Base-by-base conservation (phyloP, 441 rosid species). In the Caryocar brasiliense region DNA sequence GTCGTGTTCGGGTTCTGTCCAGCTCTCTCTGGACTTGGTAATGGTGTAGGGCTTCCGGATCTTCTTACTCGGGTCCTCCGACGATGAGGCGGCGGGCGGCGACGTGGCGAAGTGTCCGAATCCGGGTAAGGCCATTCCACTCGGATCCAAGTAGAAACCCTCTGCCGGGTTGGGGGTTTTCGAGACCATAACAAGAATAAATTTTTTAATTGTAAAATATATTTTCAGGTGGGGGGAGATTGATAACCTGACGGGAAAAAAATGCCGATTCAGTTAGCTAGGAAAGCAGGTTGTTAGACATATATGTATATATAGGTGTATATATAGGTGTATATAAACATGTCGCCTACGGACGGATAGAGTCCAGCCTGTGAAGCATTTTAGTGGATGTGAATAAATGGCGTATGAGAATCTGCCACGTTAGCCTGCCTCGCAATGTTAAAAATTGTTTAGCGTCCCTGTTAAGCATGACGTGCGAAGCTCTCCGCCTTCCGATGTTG, bases 1-100 rank as follows among this genome's bases (percentile, higher is more conserved):
- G 61, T 92, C 99, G 55, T 85, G 99, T 56, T 88, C 99, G 60
- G 78, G 94, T 37, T 92, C 95, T 0, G 92, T 83, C 99, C 99
- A 88, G 76, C 75, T 92, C 87, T 92, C 99, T 56, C 99, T 78
- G 56, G 94, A 85, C 69, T 92, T 92, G 7, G 92, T 88, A 47
- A 88, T 83, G 0, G 95, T 92, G 63, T 88, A 88, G 0, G 95
- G 97, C 72, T 92, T 92, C 58, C 99, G 76, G 39, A 82, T 71
- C 82, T 88, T 92, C 96, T 70, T 77, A 61, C 42, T 54, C 37
- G 60, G 51, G 60, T 86, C 96, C 58, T 79, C 94, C 14, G 56
- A 34, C 50, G 77, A 60, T 26, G 76, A 45, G 10, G 64, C 64
- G 0, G 68, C 25, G 45, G 75, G 44, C 30, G 76, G 52, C 10